A percentile compares a stretch with the other conserved stretches of the same genome.
Evolutionary conservation across 2,329 filamentous ascomycete species (phyloP).

Genomic region (Rasamsonia emersonii): DNA sequence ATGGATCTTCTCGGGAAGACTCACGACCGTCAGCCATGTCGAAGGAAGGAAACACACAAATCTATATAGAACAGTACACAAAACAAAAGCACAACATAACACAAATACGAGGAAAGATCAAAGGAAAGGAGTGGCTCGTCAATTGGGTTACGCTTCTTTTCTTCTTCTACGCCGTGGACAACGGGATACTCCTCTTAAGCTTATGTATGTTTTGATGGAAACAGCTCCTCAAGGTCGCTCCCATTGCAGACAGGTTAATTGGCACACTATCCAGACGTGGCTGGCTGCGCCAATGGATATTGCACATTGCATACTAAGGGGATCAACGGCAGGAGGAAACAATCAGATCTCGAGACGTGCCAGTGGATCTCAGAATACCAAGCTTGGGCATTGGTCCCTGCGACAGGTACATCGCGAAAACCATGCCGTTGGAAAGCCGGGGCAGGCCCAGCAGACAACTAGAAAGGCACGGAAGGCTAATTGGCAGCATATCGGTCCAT

Average conservation of each 20-base stretch:
- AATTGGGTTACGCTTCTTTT: no score
- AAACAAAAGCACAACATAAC: conserved; percentile 7
- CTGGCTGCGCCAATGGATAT: conserved; percentile 22
- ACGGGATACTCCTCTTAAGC: no score
- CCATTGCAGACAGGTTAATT: no score
- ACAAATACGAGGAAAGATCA: conserved; percentile 1
- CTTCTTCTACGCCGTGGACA: no score
- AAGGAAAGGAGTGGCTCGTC: no score
- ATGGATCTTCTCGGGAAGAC: conserved; percentile 14
- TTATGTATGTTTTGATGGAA: no score
- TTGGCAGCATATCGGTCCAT: no score
- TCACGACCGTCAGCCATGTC: conserved; percentile 51
- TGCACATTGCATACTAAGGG: conserved; percentile 13
- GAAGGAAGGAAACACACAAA: conserved; percentile 3
- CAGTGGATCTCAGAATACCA: conserved; percentile 18
- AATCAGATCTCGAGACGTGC: conserved; percentile 6
- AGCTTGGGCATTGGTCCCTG: conserved; percentile 12
- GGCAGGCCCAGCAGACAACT: background rate
- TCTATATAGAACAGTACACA: conserved; percentile 3
- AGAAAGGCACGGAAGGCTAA: no score
- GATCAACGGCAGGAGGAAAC: conserved; percentile 20
- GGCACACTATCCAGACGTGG: no score
- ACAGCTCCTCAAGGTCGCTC: no score
- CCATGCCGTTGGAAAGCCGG: conserved; percentile 2
- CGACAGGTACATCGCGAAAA: conserved; percentile 4